Base-by-base conservation (phyloP, 768 basidiomycete genomes). In the Naganishia onofrii region DNA sequence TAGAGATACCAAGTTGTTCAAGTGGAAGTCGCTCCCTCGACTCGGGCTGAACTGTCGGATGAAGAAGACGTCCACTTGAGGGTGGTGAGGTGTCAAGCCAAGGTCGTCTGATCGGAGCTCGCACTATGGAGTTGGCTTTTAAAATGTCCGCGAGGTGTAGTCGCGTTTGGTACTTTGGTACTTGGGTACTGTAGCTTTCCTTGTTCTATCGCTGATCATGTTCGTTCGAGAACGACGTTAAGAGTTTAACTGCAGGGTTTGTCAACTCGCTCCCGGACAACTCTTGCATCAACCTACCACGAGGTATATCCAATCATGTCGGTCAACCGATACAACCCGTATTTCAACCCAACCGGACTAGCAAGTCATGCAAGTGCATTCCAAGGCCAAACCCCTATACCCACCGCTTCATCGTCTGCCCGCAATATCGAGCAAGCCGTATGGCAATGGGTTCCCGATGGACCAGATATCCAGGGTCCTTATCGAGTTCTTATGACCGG, bases 401-500 rank as follows among this genome's bases (percentile, higher is more conserved):
- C 15, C 17, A 38, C 36, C 12, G 1, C 48, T 32, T 23, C 63
- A 48, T 28, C 65, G 48, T 28, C 65, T 21, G 46, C 15, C 17
- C 46, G 48, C 23, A 32, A 51, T 32, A 36, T 32, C 36, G 52
- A 55, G 38, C 38, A 52, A 31, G 69, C 60, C 23, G 69, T 60
- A 19, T 70, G 60, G 52, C 58, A 70, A 64, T 70, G 63, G 60
- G 63, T 70, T 21, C 58, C 51, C n/a, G 69, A 60, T 26, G 51
- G 51, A 17, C 29, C 34, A 28, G 69, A 70, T 36, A 17, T 64
- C 15, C 23, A 23, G 23, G 69, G 63, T n/a, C 36, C 63, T 12
- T 70, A 38, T 29, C 44, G 70, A 46, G 52, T 70, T 6, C 65
- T 70, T 36, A 56, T 70, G 51, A 66, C 70, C 17, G 70, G 70